phyloP scores from a whole-genome alignment of 1,284 basidiomycete genomes.

The Apiotrichum veenhuisii region DNA sequence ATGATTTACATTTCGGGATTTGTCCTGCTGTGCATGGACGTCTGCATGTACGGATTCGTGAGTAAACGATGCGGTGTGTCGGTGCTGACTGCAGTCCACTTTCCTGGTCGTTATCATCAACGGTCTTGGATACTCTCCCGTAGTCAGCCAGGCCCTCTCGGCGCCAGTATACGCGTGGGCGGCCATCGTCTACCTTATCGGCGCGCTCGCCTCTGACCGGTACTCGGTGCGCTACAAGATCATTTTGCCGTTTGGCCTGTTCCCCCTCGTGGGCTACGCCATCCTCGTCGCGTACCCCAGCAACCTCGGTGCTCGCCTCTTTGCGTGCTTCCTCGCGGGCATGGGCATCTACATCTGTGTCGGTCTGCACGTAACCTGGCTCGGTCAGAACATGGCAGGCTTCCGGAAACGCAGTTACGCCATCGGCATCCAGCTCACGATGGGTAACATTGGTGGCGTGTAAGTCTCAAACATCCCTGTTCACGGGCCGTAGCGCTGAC shows the following conservation, averaged over 20 bases:
- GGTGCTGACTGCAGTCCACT: conserved; percentile 9
- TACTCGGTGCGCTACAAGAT: conserved; percentile 9
- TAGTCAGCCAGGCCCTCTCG: conserved; percentile 22
- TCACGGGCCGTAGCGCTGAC: not conserved
- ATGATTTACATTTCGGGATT: conserved; percentile 15
- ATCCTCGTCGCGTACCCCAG: conserved; percentile 19
- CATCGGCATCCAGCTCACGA: conserved; percentile 28
- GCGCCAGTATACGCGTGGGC: conserved; percentile 21
- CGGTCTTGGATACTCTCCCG: conserved; percentile 12
- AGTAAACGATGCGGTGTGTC: not conserved
- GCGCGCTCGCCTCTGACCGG: conserved; percentile 10
- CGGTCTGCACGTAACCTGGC: conserved; percentile 26
- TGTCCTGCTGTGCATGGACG: conserved; percentile 31
- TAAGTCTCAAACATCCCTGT: not conserved
- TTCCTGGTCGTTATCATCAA: conserved; percentile 27
- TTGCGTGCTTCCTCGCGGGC: conserved; percentile 23
- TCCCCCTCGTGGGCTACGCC: conserved; percentile 19
- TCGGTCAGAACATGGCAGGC: conserved; percentile 19
- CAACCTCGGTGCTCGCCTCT: conserved; percentile 18
- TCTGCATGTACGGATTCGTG: conserved; percentile 21
- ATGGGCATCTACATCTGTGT: conserved; percentile 25
- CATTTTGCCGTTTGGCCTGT: conserved; percentile 7
- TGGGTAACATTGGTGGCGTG: conserved; percentile 23
- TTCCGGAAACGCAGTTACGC: conserved; percentile 25
- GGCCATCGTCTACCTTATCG: conserved; percentile 19